phyloP scores from a whole-genome alignment of 2,329 filamentous ascomycete genomes.

The Aspergillus proliferans region DNA sequence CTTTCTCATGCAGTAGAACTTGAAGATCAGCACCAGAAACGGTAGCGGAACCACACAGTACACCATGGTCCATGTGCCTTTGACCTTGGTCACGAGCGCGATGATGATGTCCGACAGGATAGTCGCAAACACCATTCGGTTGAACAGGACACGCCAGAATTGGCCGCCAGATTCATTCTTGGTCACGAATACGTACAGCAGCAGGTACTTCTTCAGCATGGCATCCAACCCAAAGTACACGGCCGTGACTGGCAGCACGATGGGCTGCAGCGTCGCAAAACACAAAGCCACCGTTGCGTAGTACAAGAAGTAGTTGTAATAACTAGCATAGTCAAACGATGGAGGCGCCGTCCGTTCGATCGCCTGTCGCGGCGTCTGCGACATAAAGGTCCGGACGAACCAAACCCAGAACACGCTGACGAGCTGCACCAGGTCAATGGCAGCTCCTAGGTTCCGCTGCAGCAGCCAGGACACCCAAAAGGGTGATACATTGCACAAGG shows the following conservation, averaged over 20 bases:
- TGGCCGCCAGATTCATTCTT: conserved; percentile 93
- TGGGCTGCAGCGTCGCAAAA: conserved; percentile 77
- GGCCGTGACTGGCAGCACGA: conserved; percentile 78
- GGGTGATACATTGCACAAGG: conserved; percentile 72
- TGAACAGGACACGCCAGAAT: conserved; percentile 88
- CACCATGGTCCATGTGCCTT: conserved; percentile 61
- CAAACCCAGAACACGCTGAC: conserved; percentile 80
- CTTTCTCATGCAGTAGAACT: conserved; percentile 67
- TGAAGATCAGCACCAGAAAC: conserved; percentile 74
- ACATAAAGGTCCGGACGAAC: conserved; percentile 74
- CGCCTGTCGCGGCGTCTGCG: conserved; percentile 80
- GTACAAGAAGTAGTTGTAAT: conserved; percentile 97
- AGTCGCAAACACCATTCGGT: conserved; percentile 78
- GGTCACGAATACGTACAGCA: conserved; percentile 91
- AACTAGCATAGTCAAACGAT: conserved; percentile 87
- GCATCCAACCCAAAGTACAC: conserved; percentile 85
- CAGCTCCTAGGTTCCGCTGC: conserved; percentile 85
- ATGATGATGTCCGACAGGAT: conserved; percentile 74
- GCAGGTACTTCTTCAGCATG: conserved; percentile 88
- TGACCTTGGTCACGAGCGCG: conserved; percentile 67
- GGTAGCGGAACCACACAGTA: conserved; percentile 67
- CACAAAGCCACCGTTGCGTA: conserved; percentile 85
- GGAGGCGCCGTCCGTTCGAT: conserved; percentile 92
- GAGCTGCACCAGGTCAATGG: conserved; percentile 87
- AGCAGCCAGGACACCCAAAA: conserved; percentile 95